phyloP scores from a whole-genome alignment of 495 filamentous ascomycete species.

The Xeromyces bisporus region DNA sequence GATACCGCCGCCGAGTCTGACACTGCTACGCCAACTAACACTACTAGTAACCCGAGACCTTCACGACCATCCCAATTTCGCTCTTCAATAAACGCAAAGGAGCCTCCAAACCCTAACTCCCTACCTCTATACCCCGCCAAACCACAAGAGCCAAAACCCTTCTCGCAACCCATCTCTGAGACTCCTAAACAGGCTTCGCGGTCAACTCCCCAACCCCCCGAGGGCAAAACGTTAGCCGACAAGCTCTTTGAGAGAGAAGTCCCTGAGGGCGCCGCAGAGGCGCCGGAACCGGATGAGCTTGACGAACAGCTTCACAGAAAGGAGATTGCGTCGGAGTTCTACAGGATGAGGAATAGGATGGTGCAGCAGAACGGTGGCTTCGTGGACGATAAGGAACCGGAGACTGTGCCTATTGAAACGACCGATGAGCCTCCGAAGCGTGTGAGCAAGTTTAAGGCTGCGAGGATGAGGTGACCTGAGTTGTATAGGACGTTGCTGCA shows the following conservation, averaged over 20 bases:
- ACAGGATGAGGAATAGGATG: slow-evolving; percentile 59
- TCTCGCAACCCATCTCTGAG: slow-evolving; percentile 28
- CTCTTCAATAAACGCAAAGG: slow-evolving; percentile 4
- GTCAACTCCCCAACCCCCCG: slow-evolving; percentile 32
- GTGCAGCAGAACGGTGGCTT: slow-evolving; percentile 69
- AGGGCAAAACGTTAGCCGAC: slow-evolving; percentile 38
- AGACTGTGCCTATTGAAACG: slow-evolving; percentile 38
- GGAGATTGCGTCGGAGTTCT: slow-evolving; percentile 66
- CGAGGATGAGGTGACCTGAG: slow-evolving; percentile 47
- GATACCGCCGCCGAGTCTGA: slow-evolving; percentile 1
- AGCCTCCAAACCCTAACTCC: slow-evolving; percentile 11
- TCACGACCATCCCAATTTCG: slow-evolving; percentile 6
- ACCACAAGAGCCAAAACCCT: slow-evolving; percentile 27
- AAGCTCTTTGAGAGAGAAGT: slow-evolving; percentile 45
- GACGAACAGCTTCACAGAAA: slow-evolving; percentile 56
- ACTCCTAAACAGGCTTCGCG: slow-evolving; percentile 5
- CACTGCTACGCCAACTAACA: slow-evolving; percentile 3
- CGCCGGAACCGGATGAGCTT: slow-evolving; percentile 50
- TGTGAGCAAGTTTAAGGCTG: slow-evolving; percentile 80
- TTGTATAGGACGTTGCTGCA: too few species aligned
- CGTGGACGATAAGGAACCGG: slow-evolving; percentile 36
- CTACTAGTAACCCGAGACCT: slow-evolving; percentile 1
- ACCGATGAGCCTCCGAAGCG: slow-evolving; percentile 52
- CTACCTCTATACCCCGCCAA: slow-evolving; percentile 26
- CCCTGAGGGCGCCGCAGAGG: slow-evolving; percentile 7